Evolutionary conservation across 768 basidiomycete species (phyloP), one percentile per base, ranked within the genome.

Genomic region (Leccinellum albellum): DNA sequence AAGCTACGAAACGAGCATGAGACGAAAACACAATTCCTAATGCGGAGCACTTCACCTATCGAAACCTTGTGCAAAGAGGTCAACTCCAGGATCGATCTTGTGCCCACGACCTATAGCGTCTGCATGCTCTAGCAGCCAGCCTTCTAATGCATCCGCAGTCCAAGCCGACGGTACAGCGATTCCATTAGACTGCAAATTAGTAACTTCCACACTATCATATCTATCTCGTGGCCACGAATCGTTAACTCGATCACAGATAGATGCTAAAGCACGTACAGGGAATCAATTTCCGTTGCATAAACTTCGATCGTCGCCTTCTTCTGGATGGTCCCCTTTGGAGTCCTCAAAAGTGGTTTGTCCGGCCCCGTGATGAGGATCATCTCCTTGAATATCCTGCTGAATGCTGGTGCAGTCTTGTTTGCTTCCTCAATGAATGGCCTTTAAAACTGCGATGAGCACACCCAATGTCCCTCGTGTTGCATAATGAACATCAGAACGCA

Each of bases 321-420:
- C 33, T 60, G 63, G 14, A 64, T 56, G 3, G 62, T 67, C 23
- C 66, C 70, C 42, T 71, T 71, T 0, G 66, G 72, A 2, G 78
- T 70, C 40, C 75, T 70, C 15, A 69, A 64, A 6, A 82, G 60
- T 0, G 79, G 80, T 57, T 77, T 77, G 0, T 62, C 68, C 28
- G 74, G 60, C 0, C 65, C 60, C 1, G 78, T 66, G n/a, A 81
- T 59, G 10, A 81, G 32, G 46, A 82, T 79, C 79, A 81, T 79
- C 60, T 81, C 76, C 62, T 78, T 78, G 70, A 76, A 79, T 21
- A 79, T 70, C n/a, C 73, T 67, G 54, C 75, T 76, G 55, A 74
- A 76, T 1, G 72, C 65, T 0, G 78, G 78, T 0, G 74, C 68
- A 7, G 57, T 60, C 14, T 58, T 60, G 56, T 79, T 79, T 2